A percentile compares a stretch with the other conserved stretches of the same genome.
phyloP scores from a whole-genome alignment of 768 basidiomycete species.

The Coprinopsis cinerea region DNA sequence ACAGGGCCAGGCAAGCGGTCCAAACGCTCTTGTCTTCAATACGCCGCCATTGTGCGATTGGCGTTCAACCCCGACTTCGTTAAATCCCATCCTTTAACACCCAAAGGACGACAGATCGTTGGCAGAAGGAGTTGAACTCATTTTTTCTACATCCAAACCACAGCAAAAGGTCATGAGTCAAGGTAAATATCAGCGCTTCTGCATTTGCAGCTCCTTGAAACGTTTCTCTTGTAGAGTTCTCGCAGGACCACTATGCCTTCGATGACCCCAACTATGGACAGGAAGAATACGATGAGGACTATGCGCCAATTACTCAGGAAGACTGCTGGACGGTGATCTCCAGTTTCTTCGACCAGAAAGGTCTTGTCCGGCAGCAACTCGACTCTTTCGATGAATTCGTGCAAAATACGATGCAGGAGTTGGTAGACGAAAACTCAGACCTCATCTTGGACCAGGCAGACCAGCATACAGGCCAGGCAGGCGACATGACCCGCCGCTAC shows the following conservation, averaged over 20 bases:
- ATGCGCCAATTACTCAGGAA: constrained; percentile 67
- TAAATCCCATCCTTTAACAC: neutral
- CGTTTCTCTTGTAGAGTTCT: constrained; percentile 34
- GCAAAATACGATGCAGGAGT: constrained; percentile 98
- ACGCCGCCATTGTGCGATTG: neutral
- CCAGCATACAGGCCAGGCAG: constrained; percentile 87
- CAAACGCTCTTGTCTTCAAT: neutral
- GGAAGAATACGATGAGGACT: constrained; percentile 55
- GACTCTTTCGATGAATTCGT: constrained; percentile 99
- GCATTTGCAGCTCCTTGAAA: constrained; percentile 26
- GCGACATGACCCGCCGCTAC: constrained; percentile 82
- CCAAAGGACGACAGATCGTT: neutral
- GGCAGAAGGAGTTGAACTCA: neutral
- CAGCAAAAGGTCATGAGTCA: constrained; percentile 38
- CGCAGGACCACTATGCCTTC: constrained; percentile 50
- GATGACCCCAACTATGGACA: constrained; percentile 55
- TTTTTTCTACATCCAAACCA: constrained; percentile 4
- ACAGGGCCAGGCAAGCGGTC: neutral
- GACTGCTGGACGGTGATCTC: constrained; percentile 96
- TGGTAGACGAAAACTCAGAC: constrained; percentile 95
- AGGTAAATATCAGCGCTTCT: constrained; percentile 35
- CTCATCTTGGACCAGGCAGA: constrained; percentile 94
- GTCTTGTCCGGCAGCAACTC: constrained; percentile 95
- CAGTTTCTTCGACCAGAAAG: constrained; percentile 95
- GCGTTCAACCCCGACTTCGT: neutral